These are phyloP conservation scores for Vanrija sp. DNA, from an alignment of 1,284 basidiomycete species.

Conservation along the genomic window DNA sequence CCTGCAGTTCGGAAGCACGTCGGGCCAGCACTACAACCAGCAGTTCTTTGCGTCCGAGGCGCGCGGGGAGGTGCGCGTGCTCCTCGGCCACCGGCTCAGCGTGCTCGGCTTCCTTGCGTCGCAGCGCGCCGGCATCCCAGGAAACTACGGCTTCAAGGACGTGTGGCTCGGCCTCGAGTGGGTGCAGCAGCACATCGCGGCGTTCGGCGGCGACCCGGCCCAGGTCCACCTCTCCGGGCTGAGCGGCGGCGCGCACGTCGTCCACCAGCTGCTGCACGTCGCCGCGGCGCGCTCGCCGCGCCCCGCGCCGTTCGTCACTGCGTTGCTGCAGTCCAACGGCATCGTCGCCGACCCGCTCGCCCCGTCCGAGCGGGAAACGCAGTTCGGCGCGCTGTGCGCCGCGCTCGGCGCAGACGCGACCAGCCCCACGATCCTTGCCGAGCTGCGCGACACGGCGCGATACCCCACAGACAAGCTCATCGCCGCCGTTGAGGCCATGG, in stretches of 20 bases:
- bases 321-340: slow-evolving; percentile 66
- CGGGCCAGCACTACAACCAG: slow-evolving; percentile 54
- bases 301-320: slow-evolving; percentile 61
- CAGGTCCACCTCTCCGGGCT: slow-evolving; percentile 65
- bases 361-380: slow-evolving; percentile 56
- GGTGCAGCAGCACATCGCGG: slow-evolving; percentile 59
- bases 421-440: slow-evolving; percentile 53
- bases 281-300: slow-evolving; percentile 49
- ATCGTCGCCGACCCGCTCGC: slow-evolving; percentile 56
- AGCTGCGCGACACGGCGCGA: slow-evolving; percentile 54
- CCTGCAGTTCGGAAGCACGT: slow-evolving; percentile 70
- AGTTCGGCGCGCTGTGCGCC: slow-evolving; percentile 61
- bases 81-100: slow-evolving; percentile 48
- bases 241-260: slow-evolving; percentile 70
- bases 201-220: slow-evolving; percentile 53
- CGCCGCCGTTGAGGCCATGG: slow-evolving; percentile 54
- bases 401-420: slow-evolving; percentile 58
- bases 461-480: slow-evolving; percentile 57
- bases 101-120: slow-evolving; percentile 69
- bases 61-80: slow-evolving; percentile 63
- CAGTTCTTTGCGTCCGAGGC: slow-evolving; percentile 64
- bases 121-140: slow-evolving; percentile 56
- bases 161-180: slow-evolving; percentile 63
- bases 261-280: slow-evolving; percentile 68
- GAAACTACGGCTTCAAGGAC: slow-evolving; percentile 75